Percentiles rank a stretch among this genome's conserved stretches.
phyloP scores from a whole-genome alignment of 768 basidiomycete species.

The Leccinum ochraceum region DNA sequence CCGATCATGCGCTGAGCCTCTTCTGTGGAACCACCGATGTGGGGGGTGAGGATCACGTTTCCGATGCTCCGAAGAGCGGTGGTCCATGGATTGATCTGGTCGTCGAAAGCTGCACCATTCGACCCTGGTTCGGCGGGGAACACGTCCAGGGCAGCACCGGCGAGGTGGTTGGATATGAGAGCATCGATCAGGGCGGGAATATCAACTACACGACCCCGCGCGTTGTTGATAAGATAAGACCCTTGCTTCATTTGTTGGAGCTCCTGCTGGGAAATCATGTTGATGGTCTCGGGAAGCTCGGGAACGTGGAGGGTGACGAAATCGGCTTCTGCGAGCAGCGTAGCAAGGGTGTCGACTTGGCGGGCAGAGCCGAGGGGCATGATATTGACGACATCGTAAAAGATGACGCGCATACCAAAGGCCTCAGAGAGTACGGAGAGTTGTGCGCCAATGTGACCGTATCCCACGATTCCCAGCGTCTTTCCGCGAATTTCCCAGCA shows the following conservation, averaged over 20 bases:
- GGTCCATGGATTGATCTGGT: constrained; percentile 86
- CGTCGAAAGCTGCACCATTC: constrained; percentile 89
- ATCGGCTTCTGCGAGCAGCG: constrained; percentile 78
- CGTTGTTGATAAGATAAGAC: constrained; percentile 96
- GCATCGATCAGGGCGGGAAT: constrained; percentile 86
- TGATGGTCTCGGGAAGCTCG: constrained; percentile 92
- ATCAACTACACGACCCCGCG: constrained; percentile 93
- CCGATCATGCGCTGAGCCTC: constrained; percentile 98
- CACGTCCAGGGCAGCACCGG: constrained; percentile 88
- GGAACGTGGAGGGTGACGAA: constrained; percentile 97
- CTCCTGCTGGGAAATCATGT: constrained; percentile 82
- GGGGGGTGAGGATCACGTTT: constrained; percentile 96
- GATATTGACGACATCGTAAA: constrained; percentile 93
- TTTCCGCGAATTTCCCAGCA: constrained; percentile 99
- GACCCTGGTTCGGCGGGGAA: constrained; percentile 92
- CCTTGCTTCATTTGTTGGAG: constrained; percentile 93
- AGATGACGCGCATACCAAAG: constrained; percentile 93
- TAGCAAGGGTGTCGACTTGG: constrained; percentile 78
- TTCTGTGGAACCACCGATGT: constrained; percentile 98
- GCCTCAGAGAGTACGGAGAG: constrained; percentile 96
- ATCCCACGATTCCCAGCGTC: constrained; percentile 96
- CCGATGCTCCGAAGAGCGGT: constrained; percentile 70
- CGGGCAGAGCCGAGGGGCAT: constrained; percentile 96
- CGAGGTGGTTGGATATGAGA: constrained; percentile 83
- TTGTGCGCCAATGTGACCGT: constrained; percentile 98